Percentiles rank a stretch among this genome's conserved stretches.
phyloP scores from a whole-genome alignment of 768 basidiomycete species.

The Termitomyces sp. region DNA sequence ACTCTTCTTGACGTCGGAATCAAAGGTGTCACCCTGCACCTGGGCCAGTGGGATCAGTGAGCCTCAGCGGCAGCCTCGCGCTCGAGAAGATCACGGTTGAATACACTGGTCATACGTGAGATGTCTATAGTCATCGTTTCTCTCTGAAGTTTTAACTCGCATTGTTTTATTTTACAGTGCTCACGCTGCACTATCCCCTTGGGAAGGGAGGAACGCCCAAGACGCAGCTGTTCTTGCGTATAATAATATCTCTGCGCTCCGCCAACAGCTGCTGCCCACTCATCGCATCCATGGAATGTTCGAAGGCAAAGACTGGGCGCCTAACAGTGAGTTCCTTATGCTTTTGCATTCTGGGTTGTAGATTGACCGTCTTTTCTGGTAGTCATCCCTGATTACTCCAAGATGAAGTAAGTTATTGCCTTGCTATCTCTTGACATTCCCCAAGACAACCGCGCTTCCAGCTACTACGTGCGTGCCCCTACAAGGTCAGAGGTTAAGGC shows the following conservation, averaged over 20 bases:
- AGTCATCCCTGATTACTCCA: conserved; percentile 85
- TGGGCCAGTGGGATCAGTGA: conserved; percentile 67
- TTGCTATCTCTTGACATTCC: not conserved
- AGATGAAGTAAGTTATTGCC: conserved; percentile 46
- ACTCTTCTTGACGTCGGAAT: not conserved
- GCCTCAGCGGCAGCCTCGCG: conserved; percentile 60
- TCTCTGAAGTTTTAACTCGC: too few relatives aligned
- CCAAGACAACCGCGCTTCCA: conserved; percentile 16
- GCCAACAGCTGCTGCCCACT: conserved; percentile 77
- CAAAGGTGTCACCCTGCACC: conserved; percentile 80
- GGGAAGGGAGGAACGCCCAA: conserved; percentile 79
- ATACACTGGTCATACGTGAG: conserved; percentile 70
- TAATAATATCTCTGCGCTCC: conserved; percentile 68
- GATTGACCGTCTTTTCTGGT: not conserved
- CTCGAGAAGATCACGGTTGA: conserved; percentile 56
- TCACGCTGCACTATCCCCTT: conserved; percentile 74
- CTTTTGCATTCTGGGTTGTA: not conserved
- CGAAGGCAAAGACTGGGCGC: conserved; percentile 68
- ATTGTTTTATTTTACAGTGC: conserved; percentile 38
- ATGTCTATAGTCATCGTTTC: not conserved
- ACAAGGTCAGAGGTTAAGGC: conserved; percentile 54
- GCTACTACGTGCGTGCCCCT: conserved; percentile 72
- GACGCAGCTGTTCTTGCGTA: conserved; percentile 86
- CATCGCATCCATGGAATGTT: conserved; percentile 80
- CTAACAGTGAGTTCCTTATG: conserved; percentile 47